Evolutionary conservation across 1,139 yeast species (phyloP).

Genomic region (Geotrichum reessii): DNA sequence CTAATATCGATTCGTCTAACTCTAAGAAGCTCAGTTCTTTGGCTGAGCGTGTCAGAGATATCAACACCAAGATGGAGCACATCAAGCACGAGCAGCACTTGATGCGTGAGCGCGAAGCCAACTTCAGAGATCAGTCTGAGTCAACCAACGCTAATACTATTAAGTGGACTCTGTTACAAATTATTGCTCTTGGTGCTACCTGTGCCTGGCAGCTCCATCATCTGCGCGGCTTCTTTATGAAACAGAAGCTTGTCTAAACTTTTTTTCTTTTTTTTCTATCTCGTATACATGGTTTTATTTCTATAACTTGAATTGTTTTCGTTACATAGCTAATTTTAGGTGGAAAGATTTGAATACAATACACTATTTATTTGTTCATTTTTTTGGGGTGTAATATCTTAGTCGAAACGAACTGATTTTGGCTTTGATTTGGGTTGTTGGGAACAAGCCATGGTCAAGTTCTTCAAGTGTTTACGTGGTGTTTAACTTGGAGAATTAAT

Average conservation of each 20-base stretch:
- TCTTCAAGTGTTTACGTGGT: not conserved
- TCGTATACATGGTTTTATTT: not conserved
- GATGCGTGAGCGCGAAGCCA: conserved; percentile 65
- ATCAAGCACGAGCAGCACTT: conserved; percentile 60
- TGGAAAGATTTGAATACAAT: not conserved
- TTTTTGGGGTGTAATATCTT: not conserved
- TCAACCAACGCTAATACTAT: conserved; percentile 58
- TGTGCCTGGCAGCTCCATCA: conserved; percentile 67
- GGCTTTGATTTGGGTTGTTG: not conserved
- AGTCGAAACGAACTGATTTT: not conserved
- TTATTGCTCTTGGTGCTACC: conserved; percentile 49
- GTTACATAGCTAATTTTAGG: not conserved
- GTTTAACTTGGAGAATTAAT: not conserved
- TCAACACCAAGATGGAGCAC: conserved; percentile 51
- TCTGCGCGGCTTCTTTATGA: conserved; percentile 57
- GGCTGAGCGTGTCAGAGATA: conserved; percentile 47
- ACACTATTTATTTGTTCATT: not conserved
- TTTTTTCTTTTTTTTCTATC: not conserved
- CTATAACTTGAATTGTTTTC: not conserved
- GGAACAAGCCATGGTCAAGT: not conserved
- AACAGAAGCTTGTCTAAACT: conserved; percentile 53
- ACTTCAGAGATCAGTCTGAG: conserved; percentile 64
- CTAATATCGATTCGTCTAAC: conserved; percentile 48
- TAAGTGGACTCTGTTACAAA: conserved; percentile 59
- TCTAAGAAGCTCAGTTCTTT: conserved; percentile 46